Percentiles rank a stretch among this genome's conserved stretches.
These are phyloP conservation scores for Citrus unshiu DNA, from an alignment of 345 rosid species.

Conservation along the genomic window DNA sequence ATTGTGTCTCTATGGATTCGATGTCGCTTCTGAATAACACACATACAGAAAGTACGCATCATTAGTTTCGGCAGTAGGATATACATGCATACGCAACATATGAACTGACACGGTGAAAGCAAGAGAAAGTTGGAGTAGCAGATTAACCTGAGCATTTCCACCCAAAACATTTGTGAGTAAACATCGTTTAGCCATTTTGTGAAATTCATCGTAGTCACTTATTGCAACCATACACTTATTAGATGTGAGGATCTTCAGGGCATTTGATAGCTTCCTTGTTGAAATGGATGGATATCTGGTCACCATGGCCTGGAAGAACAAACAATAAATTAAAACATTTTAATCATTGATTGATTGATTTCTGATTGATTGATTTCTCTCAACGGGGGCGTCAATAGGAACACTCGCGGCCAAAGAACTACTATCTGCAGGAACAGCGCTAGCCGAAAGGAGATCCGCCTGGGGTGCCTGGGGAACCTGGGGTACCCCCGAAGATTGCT, in stretches of 20 bases:
- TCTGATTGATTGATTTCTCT: not conserved
- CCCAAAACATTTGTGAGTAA: slow-evolving; percentile 57
- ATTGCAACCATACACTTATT: slow-evolving; percentile 82
- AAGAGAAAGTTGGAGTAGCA: not conserved
- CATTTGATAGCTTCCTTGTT: slow-evolving; percentile 68
- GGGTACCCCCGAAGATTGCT: too few species aligned
- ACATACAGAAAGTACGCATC: not conserved
- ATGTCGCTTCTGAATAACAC: slow-evolving; percentile 46
- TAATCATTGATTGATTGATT: not conserved
- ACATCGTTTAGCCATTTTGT: slow-evolving; percentile 55
- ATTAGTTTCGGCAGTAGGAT: not conserved
- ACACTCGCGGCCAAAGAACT: too few species aligned
- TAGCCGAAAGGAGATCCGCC: too few species aligned
- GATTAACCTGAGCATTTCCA: slow-evolving; percentile 68
- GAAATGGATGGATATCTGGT: slow-evolving; percentile 74
- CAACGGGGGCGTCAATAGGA: too few species aligned
- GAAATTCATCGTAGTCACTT: slow-evolving; percentile 82
- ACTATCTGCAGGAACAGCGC: too few species aligned
- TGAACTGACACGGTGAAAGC: not conserved
- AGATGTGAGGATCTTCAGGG: slow-evolving; percentile 57
- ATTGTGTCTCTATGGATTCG: slow-evolving; percentile 54
- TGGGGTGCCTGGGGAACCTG: too few species aligned
- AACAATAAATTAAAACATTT: not conserved
- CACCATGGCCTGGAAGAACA: slow-evolving; percentile 70
- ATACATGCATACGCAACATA: not conserved